Evolutionary conservation across 129 eudicot genomes (phyloP).

Genomic region (Flaveria brownii): DNA sequence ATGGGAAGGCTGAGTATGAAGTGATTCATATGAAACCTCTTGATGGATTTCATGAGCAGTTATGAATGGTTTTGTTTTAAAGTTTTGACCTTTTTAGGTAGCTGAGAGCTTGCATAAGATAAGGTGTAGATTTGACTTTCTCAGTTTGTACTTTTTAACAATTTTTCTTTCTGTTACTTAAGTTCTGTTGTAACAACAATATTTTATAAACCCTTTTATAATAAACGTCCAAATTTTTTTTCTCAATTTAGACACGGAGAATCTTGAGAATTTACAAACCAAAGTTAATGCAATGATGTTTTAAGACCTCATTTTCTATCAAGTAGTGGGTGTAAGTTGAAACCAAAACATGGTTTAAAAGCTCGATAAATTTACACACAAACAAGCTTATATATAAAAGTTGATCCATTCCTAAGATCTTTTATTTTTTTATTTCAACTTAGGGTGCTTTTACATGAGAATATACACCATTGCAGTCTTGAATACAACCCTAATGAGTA

Average conservation of each 20-base stretch:
- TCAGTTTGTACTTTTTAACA: not conserved
- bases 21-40: conserved; percentile 33
- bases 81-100: conserved; percentile 23
- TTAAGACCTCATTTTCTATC: no score
- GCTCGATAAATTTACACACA: no score
- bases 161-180: not conserved
- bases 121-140: conserved; percentile 25
- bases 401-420: no score
- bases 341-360: no score
- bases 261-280: not conserved
- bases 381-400: no score
- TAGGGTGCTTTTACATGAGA: no score
- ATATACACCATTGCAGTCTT: no score
- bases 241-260: not conserved
- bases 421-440: no score
- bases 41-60: conserved; percentile 43
- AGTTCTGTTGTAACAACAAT: not conserved
- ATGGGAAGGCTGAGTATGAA: conserved; percentile 26
- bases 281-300: no score
- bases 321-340: no score
- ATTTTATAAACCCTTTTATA: not conserved
- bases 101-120: conserved; percentile 19
- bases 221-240: not conserved
- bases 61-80: conserved; percentile 16
- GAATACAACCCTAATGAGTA: no score